phyloP scores from a whole-genome alignment of 371 early-diverging fungal species.

The Mucor ambiguus region DNA sequence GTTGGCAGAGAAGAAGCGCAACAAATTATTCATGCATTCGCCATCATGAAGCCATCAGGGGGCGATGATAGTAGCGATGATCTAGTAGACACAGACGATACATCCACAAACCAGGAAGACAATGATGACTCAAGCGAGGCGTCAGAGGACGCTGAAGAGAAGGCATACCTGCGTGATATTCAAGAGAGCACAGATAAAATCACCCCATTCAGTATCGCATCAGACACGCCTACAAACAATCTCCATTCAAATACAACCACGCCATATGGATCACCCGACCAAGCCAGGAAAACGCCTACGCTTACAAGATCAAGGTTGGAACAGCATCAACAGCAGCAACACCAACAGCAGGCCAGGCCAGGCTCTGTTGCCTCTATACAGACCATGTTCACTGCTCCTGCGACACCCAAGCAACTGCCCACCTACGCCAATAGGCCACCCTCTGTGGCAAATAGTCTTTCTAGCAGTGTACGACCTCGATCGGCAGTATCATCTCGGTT shows the following conservation, averaged over 20 bases:
- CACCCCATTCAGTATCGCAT: background rate
- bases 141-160: conserved; percentile 35
- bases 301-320: background rate
- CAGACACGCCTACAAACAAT: background rate
- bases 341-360: conserved; percentile 14
- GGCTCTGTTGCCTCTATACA: conserved; percentile 26
- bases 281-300: conserved; percentile 11
- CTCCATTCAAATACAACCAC: conserved; percentile 1
- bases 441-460: conserved; percentile 10
- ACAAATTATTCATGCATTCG: conserved; percentile 42
- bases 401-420: conserved; percentile 19
- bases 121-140: conserved; percentile 15
- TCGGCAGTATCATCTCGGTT: conserved; percentile 1
- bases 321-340: conserved; percentile 9
- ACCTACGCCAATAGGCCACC: conserved; percentile 6
- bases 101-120: conserved; percentile 14
- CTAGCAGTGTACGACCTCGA: conserved; percentile 7
- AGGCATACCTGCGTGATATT: conserved; percentile 27
- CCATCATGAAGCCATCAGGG: conserved; percentile 37
- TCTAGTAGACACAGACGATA: conserved; percentile 15
- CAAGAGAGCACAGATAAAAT: conserved; percentile 14
- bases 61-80: conserved; percentile 26
- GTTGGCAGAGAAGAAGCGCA: conserved; percentile 31
- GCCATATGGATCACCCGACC: conserved; percentile 16
- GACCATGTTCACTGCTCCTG: conserved; percentile 30